Base-by-base conservation (phyloP, 2,329 filamentous ascomycete genomes). In the Coleophoma crateriformis region DNA sequence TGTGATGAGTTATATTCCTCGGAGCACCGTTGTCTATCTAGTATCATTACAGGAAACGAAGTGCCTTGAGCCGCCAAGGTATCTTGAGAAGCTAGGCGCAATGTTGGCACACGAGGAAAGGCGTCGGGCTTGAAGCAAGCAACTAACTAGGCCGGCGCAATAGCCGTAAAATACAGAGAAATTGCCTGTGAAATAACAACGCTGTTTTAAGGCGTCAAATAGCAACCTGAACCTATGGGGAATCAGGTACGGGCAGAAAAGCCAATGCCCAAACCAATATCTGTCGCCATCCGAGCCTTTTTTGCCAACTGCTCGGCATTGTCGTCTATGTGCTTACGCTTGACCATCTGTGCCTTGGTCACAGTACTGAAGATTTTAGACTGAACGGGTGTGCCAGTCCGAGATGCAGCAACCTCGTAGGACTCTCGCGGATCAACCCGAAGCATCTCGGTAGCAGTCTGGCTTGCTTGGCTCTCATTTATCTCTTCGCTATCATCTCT, bases 401-500 rank as follows among this genome's bases (percentile, higher is more conserved):
- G 57, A 12, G 61, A 61, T 34, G 56, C 54, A 15, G 59, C 59
- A 50, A 66, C 59, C 33, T 65, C 63, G 35, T 63, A 71, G 58
- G 63, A 67, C 57, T 69, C 58, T 58, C 43, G 71, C 64, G 46
- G 75, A 69, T 58, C 75, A 71, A 81, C 76, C 14, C 85, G 84
- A 54, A 89, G 75, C 82, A 92, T 83, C 57, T 82, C 84, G 2
- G 85, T 84, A 2, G 90, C 89, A 41, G 83, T 82, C 55, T 88
- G 86, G 60, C 85, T 91, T 8, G 89, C 88, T 61, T 88, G 87
- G 50, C 86, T 90, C 60, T 86, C 86, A 33, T 76, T 78, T 0
- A 90, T 69, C 40, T 86, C 82, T 54, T 87, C 79, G 38, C 87
- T 75, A 13, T 71, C 70, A 2, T 70, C 70, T 8, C 69, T 68